A percentile compares a stretch with the other conserved stretches of the same genome.
These are phyloP conservation scores for Podaxis sp. DNA, from an alignment of 768 basidiomycete genomes.

Conservation along the genomic window DNA sequence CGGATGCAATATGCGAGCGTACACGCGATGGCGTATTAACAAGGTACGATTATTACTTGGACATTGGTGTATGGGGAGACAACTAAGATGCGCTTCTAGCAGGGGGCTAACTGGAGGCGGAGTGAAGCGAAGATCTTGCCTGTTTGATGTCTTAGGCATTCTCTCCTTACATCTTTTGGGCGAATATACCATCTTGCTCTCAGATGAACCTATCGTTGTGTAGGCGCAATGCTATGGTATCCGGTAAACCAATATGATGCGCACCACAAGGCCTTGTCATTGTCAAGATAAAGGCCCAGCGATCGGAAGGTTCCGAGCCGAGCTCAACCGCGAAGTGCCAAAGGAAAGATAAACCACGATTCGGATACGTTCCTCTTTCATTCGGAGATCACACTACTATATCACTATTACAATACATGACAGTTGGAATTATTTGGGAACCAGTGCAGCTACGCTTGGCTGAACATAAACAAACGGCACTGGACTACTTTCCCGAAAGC, in stretches of 20 bases:
- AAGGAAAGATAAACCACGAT: too few relatives aligned
- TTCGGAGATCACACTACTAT: too few relatives aligned
- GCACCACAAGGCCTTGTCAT: too few relatives aligned
- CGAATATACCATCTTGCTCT: neutral
- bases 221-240: too few relatives aligned
- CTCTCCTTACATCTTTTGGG: neutral
- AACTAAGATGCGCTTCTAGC: neutral
- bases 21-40: neutral
- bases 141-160: neutral
- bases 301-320: too few relatives aligned
- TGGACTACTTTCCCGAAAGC: neutral
- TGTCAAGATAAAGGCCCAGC: too few relatives aligned
- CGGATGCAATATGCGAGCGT: slow-evolving; percentile 3
- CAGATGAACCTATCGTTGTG: too few relatives aligned
- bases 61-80: neutral
- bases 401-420: neutral
- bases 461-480: neutral
- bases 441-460: neutral
- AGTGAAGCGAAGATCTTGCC: neutral
- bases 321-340: too few relatives aligned
- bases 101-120: neutral
- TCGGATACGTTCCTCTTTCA: too few relatives aligned
- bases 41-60: neutral
- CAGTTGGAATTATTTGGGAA: neutral
- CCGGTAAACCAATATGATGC: too few relatives aligned